phyloP scores from a whole-genome alignment of 257 asterid species.

The Solanum chiquidenum region DNA sequence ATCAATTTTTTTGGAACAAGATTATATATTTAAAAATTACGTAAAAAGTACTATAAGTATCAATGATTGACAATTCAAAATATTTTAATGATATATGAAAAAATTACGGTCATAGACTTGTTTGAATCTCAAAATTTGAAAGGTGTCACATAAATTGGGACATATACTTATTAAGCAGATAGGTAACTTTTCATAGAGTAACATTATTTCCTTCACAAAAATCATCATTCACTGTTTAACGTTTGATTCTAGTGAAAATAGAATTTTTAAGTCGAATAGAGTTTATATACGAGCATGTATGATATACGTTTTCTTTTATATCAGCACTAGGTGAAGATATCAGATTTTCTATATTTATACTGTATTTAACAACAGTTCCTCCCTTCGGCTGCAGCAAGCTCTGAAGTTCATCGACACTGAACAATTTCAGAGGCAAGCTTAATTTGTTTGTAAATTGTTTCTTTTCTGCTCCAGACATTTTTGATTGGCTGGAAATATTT shows the following conservation, averaged over 20 bases:
- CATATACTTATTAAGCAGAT: neutral
- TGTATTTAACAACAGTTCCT: neutral
- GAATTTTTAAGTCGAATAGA: neutral
- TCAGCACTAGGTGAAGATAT: neutral
- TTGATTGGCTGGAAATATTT: neutral
- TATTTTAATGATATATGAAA: neutral
- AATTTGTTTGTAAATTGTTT: neutral
- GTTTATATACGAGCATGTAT: neutral
- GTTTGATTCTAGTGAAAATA: neutral
- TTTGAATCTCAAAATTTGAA: neutral
- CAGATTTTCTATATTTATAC: neutral
- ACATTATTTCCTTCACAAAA: neutral
- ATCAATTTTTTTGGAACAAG: neutral
- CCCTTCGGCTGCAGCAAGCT: conserved; percentile 47
- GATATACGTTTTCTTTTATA: neutral
- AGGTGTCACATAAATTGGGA: neutral
- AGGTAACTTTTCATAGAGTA: neutral
- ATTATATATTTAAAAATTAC: neutral
- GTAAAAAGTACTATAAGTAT: neutral
- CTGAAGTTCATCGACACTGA: conserved; percentile 81
- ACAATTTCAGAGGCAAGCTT: conserved; percentile 77
- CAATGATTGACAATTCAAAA: neutral
- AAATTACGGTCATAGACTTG: neutral
- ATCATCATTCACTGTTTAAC: neutral
- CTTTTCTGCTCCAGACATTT: neutral